These are phyloP conservation scores for Clarireedia homoeocarpa DNA, from an alignment of 2,329 filamentous ascomycete species.

Conservation along the genomic window DNA sequence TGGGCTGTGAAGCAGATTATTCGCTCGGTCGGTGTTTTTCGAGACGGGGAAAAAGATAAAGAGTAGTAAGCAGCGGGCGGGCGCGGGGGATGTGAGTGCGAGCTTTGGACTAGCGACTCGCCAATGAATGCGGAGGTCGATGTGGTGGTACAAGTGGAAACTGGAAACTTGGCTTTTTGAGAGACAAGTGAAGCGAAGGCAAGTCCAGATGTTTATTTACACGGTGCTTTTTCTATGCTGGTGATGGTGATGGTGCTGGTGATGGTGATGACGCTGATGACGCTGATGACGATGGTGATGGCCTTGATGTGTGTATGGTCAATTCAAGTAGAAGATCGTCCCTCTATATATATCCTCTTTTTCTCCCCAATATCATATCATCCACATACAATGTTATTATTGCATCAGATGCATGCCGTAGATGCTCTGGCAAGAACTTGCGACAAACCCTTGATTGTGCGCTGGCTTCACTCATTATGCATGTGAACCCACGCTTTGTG, in stretches of 20 bases:
- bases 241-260: too few relatives aligned
- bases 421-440: background rate
- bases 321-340: background rate
- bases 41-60: too few relatives aligned
- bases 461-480: background rate
- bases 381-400: background rate
- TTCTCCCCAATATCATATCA: background rate
- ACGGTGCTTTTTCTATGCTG: background rate
- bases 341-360: background rate
- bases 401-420: background rate
- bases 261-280: too few relatives aligned
- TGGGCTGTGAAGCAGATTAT: background rate
- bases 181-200: background rate
- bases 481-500: background rate
- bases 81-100: too few relatives aligned
- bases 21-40: too few relatives aligned
- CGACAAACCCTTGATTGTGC: constrained; percentile 2
- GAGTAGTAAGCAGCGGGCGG: too few relatives aligned
- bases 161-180: too few relatives aligned
- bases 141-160: too few relatives aligned
- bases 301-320: background rate
- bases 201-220: too few relatives aligned
- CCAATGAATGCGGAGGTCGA: too few relatives aligned
- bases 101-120: too few relatives aligned
- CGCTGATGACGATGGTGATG: too few relatives aligned